Percentiles rank a stretch among this genome's conserved stretches.
Evolutionary conservation across 192 early-diverging fungal species (phyloP).

Genomic region (Diversispora epigaea): DNA sequence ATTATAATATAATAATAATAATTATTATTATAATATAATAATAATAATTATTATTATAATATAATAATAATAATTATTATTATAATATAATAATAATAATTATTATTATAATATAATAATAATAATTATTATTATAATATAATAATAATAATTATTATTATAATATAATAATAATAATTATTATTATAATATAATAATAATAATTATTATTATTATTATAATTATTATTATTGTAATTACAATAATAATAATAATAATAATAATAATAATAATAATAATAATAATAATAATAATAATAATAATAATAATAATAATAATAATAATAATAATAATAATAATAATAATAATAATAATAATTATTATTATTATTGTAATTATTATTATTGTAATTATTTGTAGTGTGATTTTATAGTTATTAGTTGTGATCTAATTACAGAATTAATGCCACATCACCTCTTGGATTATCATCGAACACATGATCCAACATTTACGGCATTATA

Average conservation of each 20-base stretch:
- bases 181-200: background rate
- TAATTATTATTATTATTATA: background rate
- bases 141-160: too few species aligned
- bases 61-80: too few species aligned
- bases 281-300: too few species aligned
- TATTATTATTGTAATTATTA: background rate
- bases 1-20: background rate
- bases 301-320: too few species aligned
- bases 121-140: too few species aligned
- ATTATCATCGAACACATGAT: constrained; percentile 75
- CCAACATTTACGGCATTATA: constrained; percentile 82
- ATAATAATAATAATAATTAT: background rate
- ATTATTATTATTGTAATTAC: too few species aligned
- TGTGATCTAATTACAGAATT: constrained; percentile 91
- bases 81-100: too few species aligned
- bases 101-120: too few species aligned
- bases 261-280: too few species aligned
- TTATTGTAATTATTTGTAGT: constrained; percentile 41
- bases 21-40: background rate
- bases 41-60: constrained; percentile 12
- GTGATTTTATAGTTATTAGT: constrained; percentile 87
- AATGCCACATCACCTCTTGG: constrained; percentile 78
- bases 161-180: too few species aligned
- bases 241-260: too few species aligned
- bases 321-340: too few species aligned